phyloP scores from a whole-genome alignment of 2,329 filamentous ascomycete species.

The Fusarium equiseti region DNA sequence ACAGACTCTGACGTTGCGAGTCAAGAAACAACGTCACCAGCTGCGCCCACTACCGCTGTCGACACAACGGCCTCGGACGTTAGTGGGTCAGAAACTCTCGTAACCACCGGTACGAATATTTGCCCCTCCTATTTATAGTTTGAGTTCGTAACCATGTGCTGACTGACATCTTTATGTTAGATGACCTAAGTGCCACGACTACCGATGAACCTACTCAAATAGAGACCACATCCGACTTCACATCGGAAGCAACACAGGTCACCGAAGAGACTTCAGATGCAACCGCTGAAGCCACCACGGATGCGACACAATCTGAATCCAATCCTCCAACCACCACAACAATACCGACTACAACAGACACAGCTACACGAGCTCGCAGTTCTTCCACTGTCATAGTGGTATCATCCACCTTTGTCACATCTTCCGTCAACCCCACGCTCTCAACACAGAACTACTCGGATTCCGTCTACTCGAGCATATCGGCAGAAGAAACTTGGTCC shows the following conservation, averaged over 20 bases:
- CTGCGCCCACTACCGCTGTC: conserved; percentile 30
- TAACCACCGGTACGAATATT: conserved; percentile 43
- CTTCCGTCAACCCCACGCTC: conserved; percentile 26
- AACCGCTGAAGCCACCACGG: conserved; percentile 29
- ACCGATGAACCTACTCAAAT: conserved; percentile 31
- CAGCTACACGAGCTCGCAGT: conserved; percentile 22
- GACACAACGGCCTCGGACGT: conserved; percentile 29
- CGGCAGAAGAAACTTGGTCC: conserved; percentile 43
- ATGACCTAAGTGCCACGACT: conserved; percentile 35
- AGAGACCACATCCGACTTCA: conserved; percentile 34
- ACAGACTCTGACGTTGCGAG: conserved; percentile 27
- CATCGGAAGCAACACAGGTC: conserved; percentile 22
- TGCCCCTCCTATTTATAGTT: conserved; percentile 25
- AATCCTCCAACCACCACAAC: conserved; percentile 20
- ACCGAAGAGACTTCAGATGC: conserved; percentile 24
- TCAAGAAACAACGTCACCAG: conserved; percentile 34
- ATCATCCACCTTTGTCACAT: conserved; percentile 36
- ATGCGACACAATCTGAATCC: conserved; percentile 20
- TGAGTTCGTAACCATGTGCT: conserved; percentile 30
- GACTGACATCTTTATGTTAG: conserved; percentile 31
- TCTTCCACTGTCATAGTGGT: conserved; percentile 41
- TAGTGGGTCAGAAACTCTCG: conserved; percentile 37
- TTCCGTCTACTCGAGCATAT: conserved; percentile 43
- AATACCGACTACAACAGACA: conserved; percentile 28
- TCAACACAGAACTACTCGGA: conserved; percentile 39